Percentiles rank a stretch among this genome's conserved stretches.
phyloP scores from a whole-genome alignment of 2,329 filamentous ascomycete species.

The Monilinia aucupariae region DNA sequence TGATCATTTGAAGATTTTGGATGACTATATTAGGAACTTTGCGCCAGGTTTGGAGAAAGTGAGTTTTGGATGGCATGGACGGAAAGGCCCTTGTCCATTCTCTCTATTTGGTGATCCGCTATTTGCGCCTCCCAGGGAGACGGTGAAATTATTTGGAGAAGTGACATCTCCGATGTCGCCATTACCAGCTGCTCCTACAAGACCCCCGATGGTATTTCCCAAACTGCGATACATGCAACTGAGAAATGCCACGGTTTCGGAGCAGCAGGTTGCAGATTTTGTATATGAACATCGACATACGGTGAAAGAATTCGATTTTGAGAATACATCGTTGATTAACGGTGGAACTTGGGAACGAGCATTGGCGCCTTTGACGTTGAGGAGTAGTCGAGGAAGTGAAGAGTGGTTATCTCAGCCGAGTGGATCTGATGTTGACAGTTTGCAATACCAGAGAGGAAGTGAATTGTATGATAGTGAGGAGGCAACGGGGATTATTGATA shows the following conservation, averaged over 20 bases:
- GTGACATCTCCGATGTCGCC: slow-evolving; percentile 61
- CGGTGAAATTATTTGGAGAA: slow-evolving; percentile 58
- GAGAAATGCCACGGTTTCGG: slow-evolving; percentile 67
- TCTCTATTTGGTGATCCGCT: slow-evolving; percentile 60
- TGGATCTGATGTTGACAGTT: slow-evolving; percentile 28
- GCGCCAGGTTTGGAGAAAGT: slow-evolving; percentile 62
- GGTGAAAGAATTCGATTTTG: slow-evolving; percentile 73
- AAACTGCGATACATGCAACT: slow-evolving; percentile 63
- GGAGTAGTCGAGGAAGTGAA: slow-evolving; percentile 38
- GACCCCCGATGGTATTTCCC: slow-evolving; percentile 59
- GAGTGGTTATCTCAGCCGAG: slow-evolving; percentile 38
- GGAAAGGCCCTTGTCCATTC: slow-evolving; percentile 67
- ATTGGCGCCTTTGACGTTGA: slow-evolving; percentile 59
- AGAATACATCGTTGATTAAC: slow-evolving; percentile 63
- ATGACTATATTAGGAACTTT: slow-evolving; percentile 72
- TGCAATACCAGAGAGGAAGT: slow-evolving; percentile 24
- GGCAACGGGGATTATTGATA: slow-evolving; percentile 26
- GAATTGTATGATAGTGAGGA: slow-evolving; percentile 28
- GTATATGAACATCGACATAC: slow-evolving; percentile 61
- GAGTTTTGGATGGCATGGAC: slow-evolving; percentile 70
- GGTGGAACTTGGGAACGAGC: slow-evolving; percentile 76
- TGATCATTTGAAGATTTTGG: slow-evolving; percentile 71
- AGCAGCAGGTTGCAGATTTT: slow-evolving; percentile 63
- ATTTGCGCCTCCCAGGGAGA: slow-evolving; percentile 51
- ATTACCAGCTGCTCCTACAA: slow-evolving; percentile 47